Evolutionary conservation across 2,329 filamentous ascomycete genomes (phyloP).

Genomic region (Trichoderma pleuroti): DNA sequence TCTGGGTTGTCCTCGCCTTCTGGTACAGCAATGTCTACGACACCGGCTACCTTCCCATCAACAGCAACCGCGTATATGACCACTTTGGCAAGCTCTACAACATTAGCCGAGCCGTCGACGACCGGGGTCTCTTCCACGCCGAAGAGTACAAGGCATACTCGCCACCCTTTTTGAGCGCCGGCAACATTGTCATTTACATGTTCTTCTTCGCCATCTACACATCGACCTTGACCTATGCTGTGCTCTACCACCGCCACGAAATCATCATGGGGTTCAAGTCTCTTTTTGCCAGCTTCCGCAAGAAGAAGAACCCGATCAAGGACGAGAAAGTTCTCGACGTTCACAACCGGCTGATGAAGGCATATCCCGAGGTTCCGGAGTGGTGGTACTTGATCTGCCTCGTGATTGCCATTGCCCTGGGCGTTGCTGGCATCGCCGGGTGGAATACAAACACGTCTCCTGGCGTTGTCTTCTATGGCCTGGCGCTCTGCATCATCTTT

Average conservation of each 20-base stretch:
- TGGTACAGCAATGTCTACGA: conserved; percentile 60
- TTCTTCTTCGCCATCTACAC: conserved; percentile 56
- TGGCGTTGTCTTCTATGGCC: conserved; percentile 50
- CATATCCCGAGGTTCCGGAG: conserved; percentile 48
- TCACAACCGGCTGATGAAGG: conserved; percentile 47
- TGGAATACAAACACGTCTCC: conserved; percentile 51
- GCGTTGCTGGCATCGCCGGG: conserved; percentile 44
- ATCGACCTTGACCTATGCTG: conserved; percentile 48
- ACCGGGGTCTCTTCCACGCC: conserved; percentile 43
- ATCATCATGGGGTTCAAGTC: conserved; percentile 48
- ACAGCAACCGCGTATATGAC: conserved; percentile 50
- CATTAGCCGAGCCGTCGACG: conserved; percentile 41
- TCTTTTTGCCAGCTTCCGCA: conserved; percentile 44
- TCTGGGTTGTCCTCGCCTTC: conserved; percentile 52
- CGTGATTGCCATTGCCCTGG: conserved; percentile 42
- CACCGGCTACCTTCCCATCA: conserved; percentile 52
- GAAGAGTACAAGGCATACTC: conserved; percentile 49
- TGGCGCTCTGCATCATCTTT: conserved; percentile 48
- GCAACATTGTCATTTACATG: conserved; percentile 50
- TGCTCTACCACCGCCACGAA: conserved; percentile 51
- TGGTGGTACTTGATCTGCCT: conserved; percentile 52
- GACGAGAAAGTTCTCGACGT: conserved; percentile 42
- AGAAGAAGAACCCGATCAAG: conserved; percentile 32
- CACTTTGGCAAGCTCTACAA: conserved; percentile 48
- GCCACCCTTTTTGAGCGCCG: conserved; percentile 49